These are phyloP conservation scores for Boechera divaricarpa DNA, from an alignment of 345 rosid genomes.

Conservation along the genomic window DNA sequence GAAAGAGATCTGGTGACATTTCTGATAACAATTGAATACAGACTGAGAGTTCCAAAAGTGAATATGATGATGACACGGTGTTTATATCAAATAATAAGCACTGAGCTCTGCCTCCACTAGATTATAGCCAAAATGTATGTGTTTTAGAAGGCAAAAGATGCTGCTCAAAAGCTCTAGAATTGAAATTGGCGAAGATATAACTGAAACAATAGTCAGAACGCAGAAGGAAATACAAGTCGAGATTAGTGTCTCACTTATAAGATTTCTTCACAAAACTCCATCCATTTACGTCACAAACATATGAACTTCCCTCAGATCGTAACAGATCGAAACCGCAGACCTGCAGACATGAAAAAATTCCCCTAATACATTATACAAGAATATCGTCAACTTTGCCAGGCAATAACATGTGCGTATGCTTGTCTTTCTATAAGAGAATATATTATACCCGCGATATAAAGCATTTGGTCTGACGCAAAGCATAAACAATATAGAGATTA, in stretches of 20 bases:
- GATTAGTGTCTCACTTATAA: constrained; percentile 67
- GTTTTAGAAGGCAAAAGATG: too few relatives aligned
- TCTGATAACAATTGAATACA: too few relatives aligned
- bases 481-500: background rate
- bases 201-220: too few relatives aligned
- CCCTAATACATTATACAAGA: background rate
- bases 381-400: background rate
- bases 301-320: constrained; percentile 95
- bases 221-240: background rate
- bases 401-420: constrained; percentile 2
- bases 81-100: too few relatives aligned
- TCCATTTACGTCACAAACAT: constrained; percentile 99
- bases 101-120: too few relatives aligned
- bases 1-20: too few relatives aligned
- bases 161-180: too few relatives aligned
- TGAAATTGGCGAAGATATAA: too few relatives aligned
- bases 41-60: too few relatives aligned
- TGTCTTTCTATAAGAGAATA: background rate
- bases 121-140: too few relatives aligned
- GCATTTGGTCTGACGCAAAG: background rate
- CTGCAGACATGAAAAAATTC: constrained; percentile 49
- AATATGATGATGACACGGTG: too few relatives aligned
- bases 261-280: constrained; percentile 99
- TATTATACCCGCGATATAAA: background rate
- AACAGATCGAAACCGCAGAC: constrained; percentile 99